Evolutionary conservation across 768 basidiomycete species (phyloP).

Genomic region (Paxillus ammoniavirescens): DNA sequence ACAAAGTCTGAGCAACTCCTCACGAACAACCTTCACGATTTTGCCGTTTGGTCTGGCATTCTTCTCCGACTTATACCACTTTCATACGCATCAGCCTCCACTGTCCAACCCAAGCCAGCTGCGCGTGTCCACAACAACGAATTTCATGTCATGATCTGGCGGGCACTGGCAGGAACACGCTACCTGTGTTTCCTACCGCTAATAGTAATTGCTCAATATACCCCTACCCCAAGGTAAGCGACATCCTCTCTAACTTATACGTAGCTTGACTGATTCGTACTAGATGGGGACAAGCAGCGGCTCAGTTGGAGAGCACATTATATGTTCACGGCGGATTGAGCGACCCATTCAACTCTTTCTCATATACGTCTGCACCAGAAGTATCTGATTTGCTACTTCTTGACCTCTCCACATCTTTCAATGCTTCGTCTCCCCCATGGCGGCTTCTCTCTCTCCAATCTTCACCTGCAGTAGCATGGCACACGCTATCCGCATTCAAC

Average conservation of each 20-base stretch:
- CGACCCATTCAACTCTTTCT: slow-evolving; percentile 63
- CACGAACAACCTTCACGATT: slow-evolving; percentile 13
- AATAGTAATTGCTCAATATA: slow-evolving; percentile 19
- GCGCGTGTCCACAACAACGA: neutral
- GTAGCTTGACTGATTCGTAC: slow-evolving; percentile 5
- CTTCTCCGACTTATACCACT: slow-evolving; percentile 15
- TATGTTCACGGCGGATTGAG: slow-evolving; percentile 82
- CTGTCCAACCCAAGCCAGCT: neutral
- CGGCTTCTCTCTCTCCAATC: slow-evolving; percentile 49
- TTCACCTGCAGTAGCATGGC: slow-evolving; percentile 71
- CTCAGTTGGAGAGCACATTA: slow-evolving; percentile 56
- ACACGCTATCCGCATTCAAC: slow-evolving; percentile 69
- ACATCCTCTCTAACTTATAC: neutral
- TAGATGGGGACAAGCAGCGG: slow-evolving; percentile 85
- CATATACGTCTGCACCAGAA: slow-evolving; percentile 75
- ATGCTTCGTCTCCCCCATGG: slow-evolving; percentile 68
- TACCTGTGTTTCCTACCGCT: slow-evolving; percentile 13
- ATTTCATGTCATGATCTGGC: slow-evolving; percentile 6
- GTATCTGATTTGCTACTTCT: slow-evolving; percentile 68
- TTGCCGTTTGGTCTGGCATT: neutral
- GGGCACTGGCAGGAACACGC: slow-evolving; percentile 1
- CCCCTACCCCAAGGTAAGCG: slow-evolving; percentile 25
- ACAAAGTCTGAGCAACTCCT: too few species aligned
- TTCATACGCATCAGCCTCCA: neutral
- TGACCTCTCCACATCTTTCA: slow-evolving; percentile 60